Evolutionary conservation across 805 yeast genomes (phyloP), one percentile per base, ranked within the genome.

Genomic region (Saturnispora mendoncae): DNA sequence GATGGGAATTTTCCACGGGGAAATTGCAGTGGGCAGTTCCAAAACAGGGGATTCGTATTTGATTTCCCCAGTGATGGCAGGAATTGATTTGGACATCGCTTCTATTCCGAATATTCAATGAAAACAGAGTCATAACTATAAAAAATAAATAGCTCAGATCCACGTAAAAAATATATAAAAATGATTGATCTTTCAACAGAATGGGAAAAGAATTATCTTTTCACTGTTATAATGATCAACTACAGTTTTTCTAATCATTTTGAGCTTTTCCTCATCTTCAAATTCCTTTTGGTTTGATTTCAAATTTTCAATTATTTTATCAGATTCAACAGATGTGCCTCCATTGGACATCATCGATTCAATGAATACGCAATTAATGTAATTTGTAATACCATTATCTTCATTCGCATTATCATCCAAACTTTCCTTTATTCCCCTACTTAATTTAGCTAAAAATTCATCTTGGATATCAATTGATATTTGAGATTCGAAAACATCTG

Each of bases 1-100:
- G 2, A 78, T 58, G 8, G 81, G 70, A 1, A 78, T 67, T 43
- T 75, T 65, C 61, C 72, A 78, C 1, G 82, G 79, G 34, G 65
- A 60, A 1, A 78, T 49, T 0, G 48, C 26, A 2, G 50, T 57
- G 1, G 84, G 84, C 42, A 79, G 65, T 4, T 66, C 47, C 43
- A 70, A 64, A 15, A 72, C 46, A 2, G 80, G 78, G 26, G 63
- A 57, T 9, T 64, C 51, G 41, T 66, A 57, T 45, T 68, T 71
- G 7, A 74, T 60, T 10, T 65, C 65, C 0, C 81, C 82, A 0
- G 83, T 76, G 27, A 78, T 77, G 19, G 80, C 82, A 7, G 83
- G 78, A 5, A 71, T 49, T 15, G 42, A 24, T 13, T 32, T 26
- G 13, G 39, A 19, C 33, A 27, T 18, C 13, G 20, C 12, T 30